Evolutionary conservation across 1,139 yeast genomes (phyloP).

Genomic region (Saccharomyces hybrid): DNA sequence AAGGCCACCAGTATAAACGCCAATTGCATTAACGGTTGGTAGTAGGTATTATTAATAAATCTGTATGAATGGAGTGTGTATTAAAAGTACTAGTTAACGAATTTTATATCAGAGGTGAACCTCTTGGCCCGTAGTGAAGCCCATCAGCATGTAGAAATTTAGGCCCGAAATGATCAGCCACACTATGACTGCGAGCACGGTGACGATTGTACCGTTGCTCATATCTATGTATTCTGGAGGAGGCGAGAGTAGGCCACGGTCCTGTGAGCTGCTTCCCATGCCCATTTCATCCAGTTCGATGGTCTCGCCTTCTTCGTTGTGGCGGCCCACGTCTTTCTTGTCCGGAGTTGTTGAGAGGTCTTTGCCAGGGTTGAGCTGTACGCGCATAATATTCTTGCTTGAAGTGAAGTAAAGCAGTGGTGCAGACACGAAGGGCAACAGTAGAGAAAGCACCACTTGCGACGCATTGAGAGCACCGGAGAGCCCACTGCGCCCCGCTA

Average conservation of each 20-base stretch:
- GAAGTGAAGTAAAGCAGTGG: constrained; percentile 69
- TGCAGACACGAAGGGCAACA: constrained; percentile 67
- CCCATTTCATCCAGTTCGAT: neutral
- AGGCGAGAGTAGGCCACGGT: neutral
- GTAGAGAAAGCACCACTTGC: constrained; percentile 62
- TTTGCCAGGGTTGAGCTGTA: constrained; percentile 27
- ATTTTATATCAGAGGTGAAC: constrained; percentile 36
- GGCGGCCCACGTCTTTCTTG: neutral
- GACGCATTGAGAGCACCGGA: constrained; percentile 63
- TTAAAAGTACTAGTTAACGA: no score
- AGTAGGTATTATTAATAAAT: no score
- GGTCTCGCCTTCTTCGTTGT: constrained; percentile 7
- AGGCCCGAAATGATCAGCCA: constrained; percentile 71
- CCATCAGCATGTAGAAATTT: constrained; percentile 64
- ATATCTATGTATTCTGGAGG: constrained; percentile 38
- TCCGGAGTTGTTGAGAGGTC: neutral
- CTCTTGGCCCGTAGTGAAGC: constrained; percentile 69
- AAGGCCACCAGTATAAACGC: neutral
- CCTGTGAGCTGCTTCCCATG: neutral
- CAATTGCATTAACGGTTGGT: neutral
- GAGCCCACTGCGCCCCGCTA: constrained; percentile 63
- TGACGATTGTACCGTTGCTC: constrained; percentile 60
- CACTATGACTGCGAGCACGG: constrained; percentile 49
- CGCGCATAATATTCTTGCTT: constrained; percentile 50
- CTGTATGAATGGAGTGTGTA: no score